Evolutionary conservation across 2,329 filamentous ascomycete species (phyloP), one percentile per base, ranked within the genome.

Genomic region (Penicillium sp.): DNA sequence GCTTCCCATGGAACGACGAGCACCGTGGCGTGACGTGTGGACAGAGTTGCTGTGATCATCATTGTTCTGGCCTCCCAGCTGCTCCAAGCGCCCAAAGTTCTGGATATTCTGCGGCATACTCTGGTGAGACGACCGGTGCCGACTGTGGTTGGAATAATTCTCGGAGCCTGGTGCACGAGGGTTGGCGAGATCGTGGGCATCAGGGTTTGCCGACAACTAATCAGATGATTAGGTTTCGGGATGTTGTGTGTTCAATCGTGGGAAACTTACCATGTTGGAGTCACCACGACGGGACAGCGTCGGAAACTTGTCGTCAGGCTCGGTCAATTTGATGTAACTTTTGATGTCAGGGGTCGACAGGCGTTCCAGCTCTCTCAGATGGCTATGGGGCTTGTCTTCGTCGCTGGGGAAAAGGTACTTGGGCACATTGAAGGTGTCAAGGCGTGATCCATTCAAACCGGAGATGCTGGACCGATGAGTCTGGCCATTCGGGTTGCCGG

Each of bases 361-460:
- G 22, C 75, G 66, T 52, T 76, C 72, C 32, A 74, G 64, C 35
- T 77, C 72, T 49, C 74, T 75, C 48, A 62, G 51, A 48, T 56
- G 60, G 9, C 58, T 48, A 47, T 56, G 58, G 8, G 67, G 59
- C 51, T 71, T 68, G 50, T 89, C 83, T 53, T 89, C 88, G 63
- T 90, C 86, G 53, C 87, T 88, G 61, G 88, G 85, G 65, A 96
- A 95, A 33, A 95, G 76, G 63, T 94, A 95, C 48, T 86, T 83
- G 24, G 88, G 81, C 12, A 87, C 89, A 71, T 93, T 90, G 62
- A 88, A 88, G 58, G 87, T 84, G 54, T 93, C 89, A 50, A 95
- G 74, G 34, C 80, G 79, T n/a, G 63, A 57, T 12, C 53, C 52
- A 31, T 56, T 64, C 47, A 64, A 68, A 17, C 54, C 59, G 34